Evolutionary conservation across 805 yeast species (phyloP).

Genomic region (Hanseniaspora guilliermondii): DNA sequence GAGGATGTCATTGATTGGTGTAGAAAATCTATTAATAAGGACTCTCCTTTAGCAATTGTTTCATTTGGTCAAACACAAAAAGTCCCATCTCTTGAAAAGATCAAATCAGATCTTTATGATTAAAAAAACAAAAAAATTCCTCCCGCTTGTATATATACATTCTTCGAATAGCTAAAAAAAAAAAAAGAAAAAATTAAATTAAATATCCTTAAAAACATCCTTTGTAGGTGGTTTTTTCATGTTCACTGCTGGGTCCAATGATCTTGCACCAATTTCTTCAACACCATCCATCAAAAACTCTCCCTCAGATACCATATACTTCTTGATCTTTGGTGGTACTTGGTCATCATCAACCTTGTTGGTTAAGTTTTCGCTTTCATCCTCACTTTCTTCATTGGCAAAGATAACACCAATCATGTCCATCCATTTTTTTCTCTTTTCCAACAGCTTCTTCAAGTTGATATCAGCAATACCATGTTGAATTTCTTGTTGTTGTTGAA

Average conservation of each 20-base stretch:
- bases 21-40: constrained; percentile 51
- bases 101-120: constrained; percentile 29
- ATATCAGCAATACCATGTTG: constrained; percentile 64
- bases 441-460: constrained; percentile 66
- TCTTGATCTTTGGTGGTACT: neutral
- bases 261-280: constrained; percentile 11
- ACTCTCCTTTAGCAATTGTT: constrained; percentile 78
- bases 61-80: constrained; percentile 72
- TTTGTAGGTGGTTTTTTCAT: constrained; percentile 8
- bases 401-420: constrained; percentile 80
- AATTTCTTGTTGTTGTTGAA: constrained; percentile 25
- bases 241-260: constrained; percentile 10
- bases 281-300: constrained; percentile 13
- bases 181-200: no score
- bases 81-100: constrained; percentile 54
- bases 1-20: constrained; percentile 83
- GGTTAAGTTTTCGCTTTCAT: constrained; percentile 33
- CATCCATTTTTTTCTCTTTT: constrained; percentile 82
- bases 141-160: constrained; percentile 11
- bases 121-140: no score
- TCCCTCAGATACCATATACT: constrained; percentile 7
- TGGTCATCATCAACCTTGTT: constrained; percentile 30
- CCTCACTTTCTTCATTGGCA: constrained; percentile 28
- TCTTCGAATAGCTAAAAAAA: neutral
- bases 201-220: neutral